Evolutionary conservation across 305 asterid species (phyloP), one percentile per base, ranked within the genome.

Genomic region (Fraxinus sp.): DNA sequence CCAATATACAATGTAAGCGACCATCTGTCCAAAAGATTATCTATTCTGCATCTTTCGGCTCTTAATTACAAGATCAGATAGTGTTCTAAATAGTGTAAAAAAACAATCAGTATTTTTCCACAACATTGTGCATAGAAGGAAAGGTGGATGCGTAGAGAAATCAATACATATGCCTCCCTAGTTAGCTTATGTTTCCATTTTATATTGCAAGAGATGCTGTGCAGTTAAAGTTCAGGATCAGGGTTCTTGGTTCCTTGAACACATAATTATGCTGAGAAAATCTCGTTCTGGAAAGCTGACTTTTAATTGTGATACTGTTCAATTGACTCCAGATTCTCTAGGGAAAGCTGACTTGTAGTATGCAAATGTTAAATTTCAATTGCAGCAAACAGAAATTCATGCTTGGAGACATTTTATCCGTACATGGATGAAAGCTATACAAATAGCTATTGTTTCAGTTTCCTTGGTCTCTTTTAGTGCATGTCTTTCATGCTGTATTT

Each of bases 1-100:
- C 98, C 84, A 92, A 94, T 86, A 77, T 91, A 86, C 97, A 93
- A 32, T 80, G 98, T 95, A 87, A 93, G 98, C 88, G 41, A 78
- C 59, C 72, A 13, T 86, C 83, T 78, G 11, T 68, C n/a, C 52
- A 20, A 32, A 39, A 70, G 36, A 9, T 22, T 30, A 68, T 66
- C 77, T 72, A 2, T 46, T 9, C 26, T 82, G 75, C 18, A 28
- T 66, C 76, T 28, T 66, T 39, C 77, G 72, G 77, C 43, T 82
- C 80, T 41, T 74, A 33, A 36, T 36, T 33, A 9, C 79, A 28
- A 7, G 71, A 72, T 32, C 62, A 71, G 75, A 26, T 75, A 68
- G 66, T 11, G 26, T 39, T 52, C 32, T 20, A 64, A 30, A 18
- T 57, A 77, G 66, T 16, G 24, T 55, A 32, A 62, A 81, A 22